Percentiles rank a stretch among this genome's conserved stretches.
phyloP scores from a whole-genome alignment of 257 asterid genomes.

The Solanum neorickii region DNA sequence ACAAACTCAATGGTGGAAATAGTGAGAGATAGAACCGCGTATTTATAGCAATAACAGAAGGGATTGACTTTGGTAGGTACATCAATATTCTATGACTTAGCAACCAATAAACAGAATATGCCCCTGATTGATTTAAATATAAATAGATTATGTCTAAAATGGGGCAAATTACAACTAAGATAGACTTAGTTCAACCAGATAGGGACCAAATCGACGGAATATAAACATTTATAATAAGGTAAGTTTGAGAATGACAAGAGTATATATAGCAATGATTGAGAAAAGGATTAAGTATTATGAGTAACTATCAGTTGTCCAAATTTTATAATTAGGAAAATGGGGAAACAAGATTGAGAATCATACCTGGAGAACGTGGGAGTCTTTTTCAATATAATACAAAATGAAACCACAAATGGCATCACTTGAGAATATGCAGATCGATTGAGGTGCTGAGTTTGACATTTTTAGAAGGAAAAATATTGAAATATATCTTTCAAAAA shows the following conservation, averaged over 20 bases:
- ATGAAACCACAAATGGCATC: not conserved
- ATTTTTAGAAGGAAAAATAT: not conserved
- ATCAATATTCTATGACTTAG: not conserved
- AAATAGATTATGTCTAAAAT: not conserved
- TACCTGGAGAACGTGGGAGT: constrained; percentile 17
- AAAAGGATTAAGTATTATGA: not conserved
- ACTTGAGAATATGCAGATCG: not conserved
- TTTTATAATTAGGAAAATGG: not conserved
- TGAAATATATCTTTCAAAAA: not conserved
- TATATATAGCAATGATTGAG: constrained; percentile 1
- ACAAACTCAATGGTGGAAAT: not conserved
- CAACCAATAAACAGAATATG: not conserved
- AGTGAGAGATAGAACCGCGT: not conserved
- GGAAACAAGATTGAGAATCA: not conserved
- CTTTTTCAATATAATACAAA: not conserved
- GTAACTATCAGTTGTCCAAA: not conserved
- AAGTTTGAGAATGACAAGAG: constrained; percentile 1
- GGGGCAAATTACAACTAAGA: constrained; percentile 1
- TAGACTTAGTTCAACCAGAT: not conserved
- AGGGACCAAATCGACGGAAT: not conserved
- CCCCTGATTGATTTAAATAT: not conserved
- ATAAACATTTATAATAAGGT: not conserved
- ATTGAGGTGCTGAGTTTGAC: not conserved
- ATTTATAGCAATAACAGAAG: not conserved
- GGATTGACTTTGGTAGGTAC: not conserved